Conservation (phyloP, 208 protist species). For the Trichomonas gallinae region DNA sequence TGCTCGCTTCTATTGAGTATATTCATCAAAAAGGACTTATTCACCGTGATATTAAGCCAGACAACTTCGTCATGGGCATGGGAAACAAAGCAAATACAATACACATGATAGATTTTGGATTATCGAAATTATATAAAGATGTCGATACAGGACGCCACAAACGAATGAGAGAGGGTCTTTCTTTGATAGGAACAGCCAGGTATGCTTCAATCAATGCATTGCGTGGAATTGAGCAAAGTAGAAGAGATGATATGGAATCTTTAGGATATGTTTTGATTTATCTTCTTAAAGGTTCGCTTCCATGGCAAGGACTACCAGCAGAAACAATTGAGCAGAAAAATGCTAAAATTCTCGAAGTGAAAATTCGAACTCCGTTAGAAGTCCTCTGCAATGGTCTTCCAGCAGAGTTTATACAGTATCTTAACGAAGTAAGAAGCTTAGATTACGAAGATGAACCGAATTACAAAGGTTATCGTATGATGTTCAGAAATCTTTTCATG, state of each 20-base stretch:
- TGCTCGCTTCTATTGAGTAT: conserved; percentile 48
- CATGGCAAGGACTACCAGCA: conserved; percentile 31
- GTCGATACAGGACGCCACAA: neutral
- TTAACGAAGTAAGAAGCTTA: neutral
- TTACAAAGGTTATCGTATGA: neutral
- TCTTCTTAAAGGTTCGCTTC: conserved; percentile 23
- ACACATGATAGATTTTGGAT: too few relatives aligned
- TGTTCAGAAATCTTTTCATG: neutral
- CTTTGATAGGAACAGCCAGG: conserved; percentile 24
- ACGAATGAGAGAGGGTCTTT: neutral
- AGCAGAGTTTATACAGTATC: neutral
- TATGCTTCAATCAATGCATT: conserved; percentile 32
- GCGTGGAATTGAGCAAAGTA: conserved; percentile 17
- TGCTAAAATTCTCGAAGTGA: conserved; percentile 4
- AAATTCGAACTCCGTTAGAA: conserved; percentile 13
- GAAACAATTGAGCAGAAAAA: neutral
- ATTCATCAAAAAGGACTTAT: neutral
- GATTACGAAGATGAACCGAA: conserved; percentile 25
- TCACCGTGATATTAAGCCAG: conserved; percentile 54
- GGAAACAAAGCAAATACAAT: too few relatives aligned
- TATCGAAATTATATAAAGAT: too few relatives aligned
- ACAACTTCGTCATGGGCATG: conserved; percentile 90
- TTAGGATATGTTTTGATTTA: conserved; percentile 32
- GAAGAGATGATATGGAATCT: conserved; percentile 34
- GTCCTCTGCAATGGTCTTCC: conserved; percentile 28